Evolutionary conservation across 306 rosid genomes (phyloP), one percentile per base, ranked within the genome.

Genomic region (Castanea mollissima): DNA sequence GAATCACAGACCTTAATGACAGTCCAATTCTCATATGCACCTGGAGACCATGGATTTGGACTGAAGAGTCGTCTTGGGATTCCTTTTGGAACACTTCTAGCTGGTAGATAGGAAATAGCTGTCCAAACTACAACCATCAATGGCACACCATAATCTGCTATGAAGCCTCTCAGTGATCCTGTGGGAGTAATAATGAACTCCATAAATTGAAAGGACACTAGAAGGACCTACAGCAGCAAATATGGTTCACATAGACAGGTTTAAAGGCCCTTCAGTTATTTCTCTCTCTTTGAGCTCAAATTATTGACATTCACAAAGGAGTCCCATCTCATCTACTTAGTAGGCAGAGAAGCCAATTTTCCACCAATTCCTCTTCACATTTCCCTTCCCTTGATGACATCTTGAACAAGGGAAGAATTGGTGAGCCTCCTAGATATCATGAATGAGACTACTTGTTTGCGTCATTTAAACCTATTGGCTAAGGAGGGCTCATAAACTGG

Each of bases 71-170:
- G 92, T 87, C 94, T 87, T 25, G 94, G 97, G 54, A 92, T 80
- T 81, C 91, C 97, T 29, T 86, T 75, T 18, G 97, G 97, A 74
- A 86, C 82, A 72, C 77, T 87, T 83, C 85, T 83, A 23, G 88
- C 75, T 52, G 97, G 93, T 78, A 86, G 59, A 83, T 92, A 92
- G 67, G 97, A 92, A 86, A 87, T 68, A 27, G 87, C 90, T 49
- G 94, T 87, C 97, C 97, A 92, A 55, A 84, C 74, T 71, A 92
- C 76, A 56, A 92, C 92, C 97, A 92, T 92, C 83, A 90, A 51
- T 23, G 94, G 92, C 58, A 92, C 97, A 21, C 94, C 97, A 77
- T 92, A 92, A 80, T 92, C 97, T 76, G 97, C 97, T 74, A 92
- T 35, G 10, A 92, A 78, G 74, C 97, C 92, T 74, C 92, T 80